A percentile compares a stretch with the other conserved stretches of the same genome.
Conservation (phyloP, 1,139 yeast genomes). For the Hemisphaericaspora lyxosophila region DNA sequence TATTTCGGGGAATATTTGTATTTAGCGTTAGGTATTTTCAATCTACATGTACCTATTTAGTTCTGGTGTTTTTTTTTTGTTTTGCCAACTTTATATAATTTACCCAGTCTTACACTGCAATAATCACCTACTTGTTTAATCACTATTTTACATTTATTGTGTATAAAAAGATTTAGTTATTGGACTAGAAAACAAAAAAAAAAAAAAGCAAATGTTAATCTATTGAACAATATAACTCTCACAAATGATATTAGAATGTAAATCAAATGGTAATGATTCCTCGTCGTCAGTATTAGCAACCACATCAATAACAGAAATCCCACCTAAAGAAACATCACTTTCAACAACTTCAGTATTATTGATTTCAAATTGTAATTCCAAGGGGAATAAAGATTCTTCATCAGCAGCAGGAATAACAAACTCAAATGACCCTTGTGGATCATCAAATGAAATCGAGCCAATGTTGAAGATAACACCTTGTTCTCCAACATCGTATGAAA, state of each 20-base stretch:
- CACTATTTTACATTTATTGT: conserved; percentile 3
- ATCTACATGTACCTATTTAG: too few relatives aligned
- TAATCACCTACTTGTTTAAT: too few relatives aligned
- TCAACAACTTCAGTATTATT: conserved; percentile 37
- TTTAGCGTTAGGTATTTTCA: background rate
- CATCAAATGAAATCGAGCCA: conserved; percentile 46
- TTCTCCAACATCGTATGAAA: conserved; percentile 50
- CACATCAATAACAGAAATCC: conserved; percentile 43
- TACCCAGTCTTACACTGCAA: too few relatives aligned
- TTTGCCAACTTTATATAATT: too few relatives aligned
- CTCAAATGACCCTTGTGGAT: conserved; percentile 75
- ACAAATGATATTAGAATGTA: conserved; percentile 57
- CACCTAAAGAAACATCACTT: conserved; percentile 41
- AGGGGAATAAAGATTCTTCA: conserved; percentile 90
- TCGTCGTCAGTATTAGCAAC: conserved; percentile 40
- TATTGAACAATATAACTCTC: conserved; percentile 65
- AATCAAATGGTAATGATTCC: conserved; percentile 68
- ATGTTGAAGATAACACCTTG: conserved; percentile 62
- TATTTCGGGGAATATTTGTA: too few relatives aligned
- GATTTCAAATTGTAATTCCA: conserved; percentile 57
- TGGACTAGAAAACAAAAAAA: background rate
- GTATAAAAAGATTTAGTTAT: background rate
- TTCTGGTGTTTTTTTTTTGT: too few relatives aligned
- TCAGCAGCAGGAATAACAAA: conserved; percentile 65
- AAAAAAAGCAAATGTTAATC: background rate